Base-by-base conservation (phyloP, 306 rosid species). In the Canavalia ensiformis region DNA sequence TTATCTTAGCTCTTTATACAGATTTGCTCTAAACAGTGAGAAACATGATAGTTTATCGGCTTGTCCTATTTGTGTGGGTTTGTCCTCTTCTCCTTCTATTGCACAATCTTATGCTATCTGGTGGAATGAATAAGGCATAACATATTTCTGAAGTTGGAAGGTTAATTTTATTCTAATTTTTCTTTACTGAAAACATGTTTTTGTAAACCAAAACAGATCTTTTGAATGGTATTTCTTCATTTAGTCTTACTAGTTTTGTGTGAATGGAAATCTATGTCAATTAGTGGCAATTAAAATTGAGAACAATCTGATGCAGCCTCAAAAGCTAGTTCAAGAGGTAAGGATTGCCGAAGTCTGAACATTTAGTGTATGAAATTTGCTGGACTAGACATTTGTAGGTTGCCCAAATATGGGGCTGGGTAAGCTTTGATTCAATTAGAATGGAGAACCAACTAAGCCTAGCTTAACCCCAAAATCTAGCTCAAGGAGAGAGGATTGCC, bases 201-300 rank as follows among this genome's bases (percentile, higher is more conserved):
- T 13, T 62, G 10, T 7, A 29, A 58, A 58, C 13, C 65, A 2
- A 58, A 29, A 35, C 68, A 62, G 35, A 34, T 11, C 10, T 34
- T 62, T 34, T 33, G 66, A 4, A n/a, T 11, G n/a, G 55, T 18
- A 54, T 54, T 54, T 51, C 9, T 1, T 13, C 31, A 5, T 54
- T n/a, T n/a, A 54, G 28, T 54, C 18, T 18, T 33, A 72, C 9
- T 49, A 29, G 18, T 46, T 75, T 34, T 81, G 18, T 60, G 13
- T 69, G 51, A 34, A 54, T 50, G 28, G 42, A 56, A 7, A 68
- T 75, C 72, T 54, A 18, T 62, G 54, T 66, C 30, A 78, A 54
- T 63, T 64, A 55, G 65, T 55, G 70, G 63, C 35, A 34, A 64
- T 57, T 60, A 54, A 2, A 54, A 54, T 18, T 54, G 7, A n/a